phyloP scores from a whole-genome alignment of 257 asterid genomes.

The Capsicum baccatum region DNA sequence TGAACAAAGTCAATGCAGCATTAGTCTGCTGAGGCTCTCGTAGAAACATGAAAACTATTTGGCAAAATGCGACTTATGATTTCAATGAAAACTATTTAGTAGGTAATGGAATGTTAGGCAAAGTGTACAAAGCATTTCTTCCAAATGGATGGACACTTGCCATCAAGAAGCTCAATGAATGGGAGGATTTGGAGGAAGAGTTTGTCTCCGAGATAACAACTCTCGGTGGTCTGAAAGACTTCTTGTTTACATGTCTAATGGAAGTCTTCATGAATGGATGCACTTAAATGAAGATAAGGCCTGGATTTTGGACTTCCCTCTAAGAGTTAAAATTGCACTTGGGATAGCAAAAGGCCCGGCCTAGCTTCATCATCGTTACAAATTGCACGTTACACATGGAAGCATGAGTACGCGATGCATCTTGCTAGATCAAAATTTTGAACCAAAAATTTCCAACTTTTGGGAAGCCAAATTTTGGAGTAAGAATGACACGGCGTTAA shows the following conservation, averaged over 20 bases:
- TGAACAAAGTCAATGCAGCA: background rate
- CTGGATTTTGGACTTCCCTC: conserved; percentile 27
- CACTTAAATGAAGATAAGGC: background rate
- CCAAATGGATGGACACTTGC: conserved; percentile 29
- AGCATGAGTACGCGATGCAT: conserved; percentile 34
- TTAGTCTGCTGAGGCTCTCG: background rate
- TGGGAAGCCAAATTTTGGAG: conserved; percentile 31
- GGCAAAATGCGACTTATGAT: conserved; percentile 23
- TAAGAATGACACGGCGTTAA: background rate
- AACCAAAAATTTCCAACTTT: conserved; percentile 37
- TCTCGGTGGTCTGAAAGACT: conserved; percentile 32
- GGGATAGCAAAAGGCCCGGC: conserved; percentile 36
- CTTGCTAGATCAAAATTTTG: conserved; percentile 35
- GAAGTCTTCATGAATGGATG: conserved; percentile 40
- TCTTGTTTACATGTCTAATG: conserved; percentile 39
- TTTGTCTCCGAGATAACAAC: conserved; percentile 33
- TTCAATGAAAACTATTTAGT: conserved; percentile 27
- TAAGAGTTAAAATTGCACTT: conserved; percentile 37
- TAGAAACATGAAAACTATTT: too few species aligned
- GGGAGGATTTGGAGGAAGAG: conserved; percentile 9
- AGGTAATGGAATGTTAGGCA: conserved; percentile 33
- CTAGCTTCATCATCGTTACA: conserved; percentile 35
- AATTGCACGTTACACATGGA: conserved; percentile 28
- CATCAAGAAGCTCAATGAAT: conserved; percentile 26
- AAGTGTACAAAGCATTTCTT: conserved; percentile 33